Conservation (phyloP, 2,329 filamentous ascomycete species). For the Stachybotrys chartarum region DNA sequence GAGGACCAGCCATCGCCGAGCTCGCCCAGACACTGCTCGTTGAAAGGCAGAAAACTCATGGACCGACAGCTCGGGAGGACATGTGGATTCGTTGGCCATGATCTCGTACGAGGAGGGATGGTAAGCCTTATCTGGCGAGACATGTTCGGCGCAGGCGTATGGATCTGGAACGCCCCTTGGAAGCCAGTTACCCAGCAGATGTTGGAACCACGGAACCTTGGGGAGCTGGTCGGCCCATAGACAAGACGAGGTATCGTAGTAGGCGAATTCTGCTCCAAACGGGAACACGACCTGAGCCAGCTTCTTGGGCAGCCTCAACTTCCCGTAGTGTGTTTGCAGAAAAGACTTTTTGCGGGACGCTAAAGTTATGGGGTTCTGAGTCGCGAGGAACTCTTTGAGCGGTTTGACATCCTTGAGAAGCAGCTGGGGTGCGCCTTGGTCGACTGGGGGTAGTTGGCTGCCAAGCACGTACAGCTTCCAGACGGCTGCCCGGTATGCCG, state of each 20-base stretch:
- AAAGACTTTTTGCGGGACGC: slow-evolving; percentile 17
- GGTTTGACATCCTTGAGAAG: not conserved
- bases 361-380: slow-evolving; percentile 6
- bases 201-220: slow-evolving; percentile 3
- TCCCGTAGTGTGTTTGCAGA: slow-evolving; percentile 16
- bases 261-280: slow-evolving; percentile 10
- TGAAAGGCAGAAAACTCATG: slow-evolving; percentile 50
- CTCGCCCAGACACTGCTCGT: slow-evolving; percentile 34
- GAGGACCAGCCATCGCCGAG: slow-evolving; percentile 41
- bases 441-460: not conserved
- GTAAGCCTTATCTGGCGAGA: slow-evolving; percentile 6
- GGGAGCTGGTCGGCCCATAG: slow-evolving; percentile 9
- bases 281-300: slow-evolving; percentile 5
- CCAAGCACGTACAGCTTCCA: slow-evolving; percentile 9
- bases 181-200: slow-evolving; percentile 16
- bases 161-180: slow-evolving; percentile 9
- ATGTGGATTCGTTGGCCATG: slow-evolving; percentile 39
- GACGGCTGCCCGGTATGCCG: slow-evolving; percentile 16
- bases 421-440: not conserved
- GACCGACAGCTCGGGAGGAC: slow-evolving; percentile 35
- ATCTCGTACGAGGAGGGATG: slow-evolving; percentile 47
- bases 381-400: not conserved
- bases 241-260: slow-evolving; percentile 6
- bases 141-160: not conserved
- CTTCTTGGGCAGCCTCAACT: slow-evolving; percentile 8